phyloP scores from a whole-genome alignment of 2,329 filamentous ascomycete species.

The Talaromyces sp. region DNA sequence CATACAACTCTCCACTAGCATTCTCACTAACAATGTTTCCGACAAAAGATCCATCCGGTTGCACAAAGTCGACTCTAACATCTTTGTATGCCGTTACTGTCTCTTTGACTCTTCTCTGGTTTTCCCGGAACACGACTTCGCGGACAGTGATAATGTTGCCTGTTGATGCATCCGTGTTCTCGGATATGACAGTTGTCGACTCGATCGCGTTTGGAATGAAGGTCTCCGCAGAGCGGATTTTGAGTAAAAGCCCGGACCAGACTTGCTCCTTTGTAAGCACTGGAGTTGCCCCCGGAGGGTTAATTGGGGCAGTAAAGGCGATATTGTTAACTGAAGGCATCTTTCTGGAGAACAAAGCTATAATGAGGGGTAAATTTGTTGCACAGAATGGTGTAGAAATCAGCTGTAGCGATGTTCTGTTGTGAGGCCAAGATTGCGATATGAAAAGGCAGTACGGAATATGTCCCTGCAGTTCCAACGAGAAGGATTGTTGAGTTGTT shows the following conservation, averaged over 20 bases:
- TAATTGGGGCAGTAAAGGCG: slow-evolving; percentile 38
- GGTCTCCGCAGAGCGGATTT: slow-evolving; percentile 29
- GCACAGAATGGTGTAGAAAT: neutral
- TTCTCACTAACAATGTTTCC: slow-evolving; percentile 31
- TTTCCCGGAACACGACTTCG: slow-evolving; percentile 29
- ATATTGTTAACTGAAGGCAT: slow-evolving; percentile 28
- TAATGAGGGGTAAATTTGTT: neutral
- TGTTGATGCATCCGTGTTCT: slow-evolving; percentile 21
- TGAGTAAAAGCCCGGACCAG: slow-evolving; percentile 35
- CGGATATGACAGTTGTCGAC: slow-evolving; percentile 27
- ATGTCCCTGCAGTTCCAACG: neutral
- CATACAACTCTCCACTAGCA: slow-evolving; percentile 31
- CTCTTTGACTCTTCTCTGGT: slow-evolving; percentile 25
- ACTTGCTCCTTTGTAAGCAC: slow-evolving; percentile 33
- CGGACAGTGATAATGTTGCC: slow-evolving; percentile 28
- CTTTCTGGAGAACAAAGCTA: neutral
- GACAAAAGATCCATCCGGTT: slow-evolving; percentile 26
- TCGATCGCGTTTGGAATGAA: slow-evolving; percentile 30
- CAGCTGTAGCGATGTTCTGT: neutral
- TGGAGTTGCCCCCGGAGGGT: slow-evolving; percentile 29
- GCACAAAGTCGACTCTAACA: slow-evolving; percentile 28
- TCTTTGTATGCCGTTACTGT: slow-evolving; percentile 26
- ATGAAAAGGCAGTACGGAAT: neutral
- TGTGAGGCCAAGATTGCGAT: neutral
- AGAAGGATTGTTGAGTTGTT: neutral